Percentiles rank a stretch among this genome's conserved stretches.
phyloP scores from a whole-genome alignment of 169 alveolate species.

The Plasmodium knowlesi region DNA sequence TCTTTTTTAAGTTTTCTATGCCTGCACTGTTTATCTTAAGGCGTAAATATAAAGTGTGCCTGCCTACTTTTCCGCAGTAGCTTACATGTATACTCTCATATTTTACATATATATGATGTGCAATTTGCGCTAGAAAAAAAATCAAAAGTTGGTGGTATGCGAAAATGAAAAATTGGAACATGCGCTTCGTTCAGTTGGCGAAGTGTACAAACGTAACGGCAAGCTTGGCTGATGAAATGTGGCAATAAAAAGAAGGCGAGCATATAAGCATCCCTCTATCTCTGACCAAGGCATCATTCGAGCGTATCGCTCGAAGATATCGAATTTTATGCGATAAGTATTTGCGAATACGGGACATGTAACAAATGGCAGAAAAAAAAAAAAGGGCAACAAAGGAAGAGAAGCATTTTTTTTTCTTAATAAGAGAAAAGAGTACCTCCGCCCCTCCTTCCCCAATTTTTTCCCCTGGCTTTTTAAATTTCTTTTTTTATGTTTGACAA shows the following conservation, averaged over 20 bases:
- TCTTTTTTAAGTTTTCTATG: not conserved
- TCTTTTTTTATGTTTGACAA: not conserved
- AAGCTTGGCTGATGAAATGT: not conserved
- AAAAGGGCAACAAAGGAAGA: not conserved
- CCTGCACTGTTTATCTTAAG: not conserved
- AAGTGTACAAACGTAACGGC: not conserved
- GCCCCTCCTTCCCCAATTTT: not conserved
- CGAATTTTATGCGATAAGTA: not conserved
- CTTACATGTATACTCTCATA: not conserved
- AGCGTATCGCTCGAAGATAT: not conserved
- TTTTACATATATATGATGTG: not conserved
- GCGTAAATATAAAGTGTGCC: not conserved
- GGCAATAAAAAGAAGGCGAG: not conserved
- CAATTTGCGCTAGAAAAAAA: not conserved
- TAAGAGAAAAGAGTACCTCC: not conserved
- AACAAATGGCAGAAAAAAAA: not conserved
- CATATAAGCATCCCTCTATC: too few relatives aligned
- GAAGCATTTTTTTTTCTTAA: not conserved
- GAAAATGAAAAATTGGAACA: not conserved
- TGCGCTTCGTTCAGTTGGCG: not conserved
- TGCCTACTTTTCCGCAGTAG: not conserved
- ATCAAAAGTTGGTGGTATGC: not conserved
- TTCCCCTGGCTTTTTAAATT: not conserved
- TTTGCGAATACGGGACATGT: not conserved
- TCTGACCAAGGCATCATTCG: not conserved